Conservation (phyloP, 2,329 filamentous ascomycete species). For the Camptophora hylomeconis region DNA sequence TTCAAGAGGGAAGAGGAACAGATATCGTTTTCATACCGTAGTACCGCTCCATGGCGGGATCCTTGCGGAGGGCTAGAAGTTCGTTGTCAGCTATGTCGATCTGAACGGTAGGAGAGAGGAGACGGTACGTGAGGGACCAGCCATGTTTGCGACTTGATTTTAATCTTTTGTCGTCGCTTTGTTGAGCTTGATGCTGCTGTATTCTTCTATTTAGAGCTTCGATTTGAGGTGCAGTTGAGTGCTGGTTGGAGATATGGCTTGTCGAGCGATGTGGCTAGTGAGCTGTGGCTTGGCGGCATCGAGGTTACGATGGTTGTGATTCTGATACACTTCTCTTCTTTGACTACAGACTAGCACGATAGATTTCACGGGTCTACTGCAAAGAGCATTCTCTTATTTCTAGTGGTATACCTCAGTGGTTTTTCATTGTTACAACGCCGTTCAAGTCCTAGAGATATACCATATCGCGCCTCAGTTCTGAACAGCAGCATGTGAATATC, state of each 20-base stretch:
- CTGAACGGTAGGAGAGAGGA: neutral
- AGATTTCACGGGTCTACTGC: neutral
- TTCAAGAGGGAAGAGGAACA: too few relatives aligned
- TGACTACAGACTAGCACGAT: neutral
- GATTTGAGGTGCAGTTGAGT: constrained; percentile 2
- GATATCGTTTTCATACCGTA: constrained; percentile 38
- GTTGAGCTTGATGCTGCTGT: constrained; percentile 2
- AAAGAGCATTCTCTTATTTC: too few relatives aligned
- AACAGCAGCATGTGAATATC: too few relatives aligned
- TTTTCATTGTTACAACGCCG: too few relatives aligned
- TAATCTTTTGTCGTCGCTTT: constrained; percentile 2
- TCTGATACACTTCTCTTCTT: neutral
- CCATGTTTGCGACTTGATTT: constrained; percentile 30
- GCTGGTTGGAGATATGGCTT: constrained; percentile 1
- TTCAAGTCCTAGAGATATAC: too few relatives aligned
- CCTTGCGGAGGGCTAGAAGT: constrained; percentile 24
- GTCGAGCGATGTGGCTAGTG: neutral
- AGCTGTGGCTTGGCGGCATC: constrained; percentile 5
- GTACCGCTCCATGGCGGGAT: constrained; percentile 35
- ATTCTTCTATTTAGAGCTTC: constrained; percentile 4
- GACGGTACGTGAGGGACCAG: constrained; percentile 36
- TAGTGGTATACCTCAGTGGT: too few relatives aligned
- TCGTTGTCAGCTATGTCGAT: constrained; percentile 34
- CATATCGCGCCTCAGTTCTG: too few relatives aligned
- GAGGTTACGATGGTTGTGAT: constrained; percentile 1